These are phyloP conservation scores for Penicillium sp. DNA, from an alignment of 2,329 filamentous ascomycete species.

Conservation along the genomic window DNA sequence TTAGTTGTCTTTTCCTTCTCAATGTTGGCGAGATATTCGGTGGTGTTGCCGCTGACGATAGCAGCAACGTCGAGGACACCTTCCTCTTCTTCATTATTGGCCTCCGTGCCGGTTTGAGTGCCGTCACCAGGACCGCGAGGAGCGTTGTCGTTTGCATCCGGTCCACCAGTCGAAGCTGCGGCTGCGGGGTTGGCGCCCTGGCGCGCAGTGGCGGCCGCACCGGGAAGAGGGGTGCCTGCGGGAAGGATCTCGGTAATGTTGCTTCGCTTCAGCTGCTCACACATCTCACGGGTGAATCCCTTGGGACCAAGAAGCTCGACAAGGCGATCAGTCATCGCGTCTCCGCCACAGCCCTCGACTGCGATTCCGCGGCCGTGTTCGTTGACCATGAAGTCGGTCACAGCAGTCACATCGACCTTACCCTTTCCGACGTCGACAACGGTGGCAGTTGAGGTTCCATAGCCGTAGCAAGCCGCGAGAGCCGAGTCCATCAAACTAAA, in stretches of 20 bases:
- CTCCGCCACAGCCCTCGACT: constrained; percentile 73
- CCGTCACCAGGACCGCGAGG: constrained; percentile 57
- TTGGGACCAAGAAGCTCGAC: constrained; percentile 63
- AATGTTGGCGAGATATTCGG: constrained; percentile 62
- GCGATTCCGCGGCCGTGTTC: constrained; percentile 65
- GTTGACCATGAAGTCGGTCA: constrained; percentile 79
- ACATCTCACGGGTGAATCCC: constrained; percentile 63
- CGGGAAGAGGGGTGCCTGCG: constrained; percentile 55
- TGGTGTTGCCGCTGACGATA: constrained; percentile 66
- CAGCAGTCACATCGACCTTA: constrained; percentile 90
- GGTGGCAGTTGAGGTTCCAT: constrained; percentile 78
- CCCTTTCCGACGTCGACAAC: constrained; percentile 89
- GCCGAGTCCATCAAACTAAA: constrained; percentile 90
- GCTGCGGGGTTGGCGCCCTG: constrained; percentile 56
- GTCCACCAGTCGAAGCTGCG: constrained; percentile 57
- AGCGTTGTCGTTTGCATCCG: constrained; percentile 43
- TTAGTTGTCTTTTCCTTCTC: constrained; percentile 62
- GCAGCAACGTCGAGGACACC: constrained; percentile 66
- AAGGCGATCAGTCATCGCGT: constrained; percentile 78
- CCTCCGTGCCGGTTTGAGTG: constrained; percentile 57
- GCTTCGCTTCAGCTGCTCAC: constrained; percentile 66
- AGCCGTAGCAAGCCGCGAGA: constrained; percentile 77
- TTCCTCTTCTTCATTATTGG: constrained; percentile 55
- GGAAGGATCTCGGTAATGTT: constrained; percentile 64
- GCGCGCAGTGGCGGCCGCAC: constrained; percentile 44